Base-by-base conservation (phyloP, 2,329 filamentous ascomycete species). In the Apiospora sp. region DNA sequence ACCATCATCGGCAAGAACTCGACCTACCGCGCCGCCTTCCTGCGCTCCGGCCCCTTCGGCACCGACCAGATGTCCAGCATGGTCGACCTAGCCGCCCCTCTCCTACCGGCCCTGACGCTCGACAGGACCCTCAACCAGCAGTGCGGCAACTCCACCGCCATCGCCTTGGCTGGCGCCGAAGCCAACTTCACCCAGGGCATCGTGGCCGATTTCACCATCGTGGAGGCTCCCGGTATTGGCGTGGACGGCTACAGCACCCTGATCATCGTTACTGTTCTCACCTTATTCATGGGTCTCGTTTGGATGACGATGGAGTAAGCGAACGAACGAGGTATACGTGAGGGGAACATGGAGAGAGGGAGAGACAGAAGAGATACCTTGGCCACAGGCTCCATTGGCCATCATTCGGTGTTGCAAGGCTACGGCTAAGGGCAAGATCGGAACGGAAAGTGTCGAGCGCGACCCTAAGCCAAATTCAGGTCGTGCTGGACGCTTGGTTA, bases 1-100 rank as follows among this genome's bases (percentile, higher is more conserved):
- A 86, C 85, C 30, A 83, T 82, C 73, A 83, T 87, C 74, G 84
- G 83, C 73, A 74, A 79, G 71, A 87, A 87, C 79, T 76, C 82
- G 73, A 84, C 84, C 70, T 84, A 84, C 72, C 85, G 86, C 71
- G 81, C 82, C n/a, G 84, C 84, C 14, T 85, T 85, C 77, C 77
- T 87, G 68, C 81, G 82, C 71, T 83, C 83, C 46, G 83, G 84
- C 19, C 82, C 80, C 41, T 75, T 83, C 67, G 86, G 86, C 72
- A 85, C 83, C 69, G 77, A 81, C 68, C 74, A 78, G 22, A 80
- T 81, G 58, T 79, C 80, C 7, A 78, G 76, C 44, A 84, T 87
- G 79, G 80, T 87, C 76, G 82, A 86, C 72, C 79, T 77, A 24
- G 82, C 84, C 68, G 79, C 81, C 68, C 79, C 77, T 48, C 83